Evolutionary conservation across 208 protist genomes (phyloP), one percentile per base, ranked within the genome.

Genomic region (Borovskyia barvae): DNA sequence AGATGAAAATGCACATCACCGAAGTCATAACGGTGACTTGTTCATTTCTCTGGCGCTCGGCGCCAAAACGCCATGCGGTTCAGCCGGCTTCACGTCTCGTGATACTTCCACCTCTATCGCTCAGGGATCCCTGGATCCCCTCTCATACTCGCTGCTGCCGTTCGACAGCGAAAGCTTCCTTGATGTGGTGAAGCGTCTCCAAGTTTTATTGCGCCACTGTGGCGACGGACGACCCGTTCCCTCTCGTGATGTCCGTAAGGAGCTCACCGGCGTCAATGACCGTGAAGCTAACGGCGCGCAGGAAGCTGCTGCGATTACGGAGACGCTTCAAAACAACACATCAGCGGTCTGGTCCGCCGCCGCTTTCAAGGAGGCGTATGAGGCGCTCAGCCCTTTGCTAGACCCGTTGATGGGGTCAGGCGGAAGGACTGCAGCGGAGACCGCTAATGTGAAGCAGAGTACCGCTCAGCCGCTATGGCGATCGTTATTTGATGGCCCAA

Each of bases 61-160:
- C 3, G 51, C 68, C 2, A 19, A 40, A 28, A 77, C 76, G 22
- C 87, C 83, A 19, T 81, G 52, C 33, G 85, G 77, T 12, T 73
- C 72, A 0, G 52, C 42, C 2, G 76, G 82, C 17, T 75, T 85
- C 8, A 35, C 53, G 9, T 17, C 26, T 14, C 8, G 15, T 20
- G 25, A 22, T 42, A 12, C n/a, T n/a, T n/a, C n/a, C 12, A 0
- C 46, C 20, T 15, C 19, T 55, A 30, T 32, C 19, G 2, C 11
- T 6, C 14, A 41, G 20, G 19, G 52, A 42, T 1, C 24, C 1
- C 22, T 53, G 1, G 35, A 43, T 29, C 56, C 68, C 11, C 72
- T 94, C 29, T 88, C 83, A 12, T 94, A 86, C 72, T 79, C 81
- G 8, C 58, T 91, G 7, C 45, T 82, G 51, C 79, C 81, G 3